Conservation (phyloP, 2,329 filamentous ascomycete genomes). For the Neonectria magnoliae region DNA sequence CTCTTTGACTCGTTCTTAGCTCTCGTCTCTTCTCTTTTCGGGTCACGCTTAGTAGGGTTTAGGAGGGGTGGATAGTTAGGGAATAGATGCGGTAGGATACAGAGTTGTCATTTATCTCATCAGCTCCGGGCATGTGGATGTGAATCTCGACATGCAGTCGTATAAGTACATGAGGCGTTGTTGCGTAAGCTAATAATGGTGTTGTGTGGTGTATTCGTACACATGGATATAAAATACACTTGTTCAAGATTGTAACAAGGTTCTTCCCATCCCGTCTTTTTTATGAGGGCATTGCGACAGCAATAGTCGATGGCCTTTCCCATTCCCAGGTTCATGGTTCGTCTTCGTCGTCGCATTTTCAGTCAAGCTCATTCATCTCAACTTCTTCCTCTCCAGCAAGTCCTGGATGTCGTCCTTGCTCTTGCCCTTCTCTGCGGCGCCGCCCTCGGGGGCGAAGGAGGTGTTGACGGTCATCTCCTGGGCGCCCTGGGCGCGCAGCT, state of each 20-base stretch:
- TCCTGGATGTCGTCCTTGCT: slow-evolving; percentile 52
- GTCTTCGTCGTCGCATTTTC: background rate
- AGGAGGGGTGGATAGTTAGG: slow-evolving; percentile 30
- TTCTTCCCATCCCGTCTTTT: background rate
- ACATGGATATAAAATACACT: slow-evolving; percentile 22
- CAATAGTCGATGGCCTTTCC: background rate
- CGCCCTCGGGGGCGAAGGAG: slow-evolving; percentile 50
- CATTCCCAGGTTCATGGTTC: background rate
- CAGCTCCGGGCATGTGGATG: background rate
- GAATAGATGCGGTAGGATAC: slow-evolving; percentile 42
- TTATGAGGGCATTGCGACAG: background rate
- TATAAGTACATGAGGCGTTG: slow-evolving; percentile 15
- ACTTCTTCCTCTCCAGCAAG: slow-evolving; percentile 51
- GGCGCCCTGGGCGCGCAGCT: slow-evolving; percentile 78
- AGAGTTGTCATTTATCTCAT: slow-evolving; percentile 29
- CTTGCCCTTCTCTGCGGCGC: slow-evolving; percentile 43
- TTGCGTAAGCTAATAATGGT: slow-evolving; percentile 16
- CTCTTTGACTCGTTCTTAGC: slow-evolving; percentile 29
- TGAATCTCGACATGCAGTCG: slow-evolving; percentile 8
- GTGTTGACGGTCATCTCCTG: slow-evolving; percentile 62
- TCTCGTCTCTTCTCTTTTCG: slow-evolving; percentile 34
- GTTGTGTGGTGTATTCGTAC: slow-evolving; percentile 18
- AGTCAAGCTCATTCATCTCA: slow-evolving; percentile 26
- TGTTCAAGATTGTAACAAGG: slow-evolving; percentile 5
- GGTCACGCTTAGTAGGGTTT: slow-evolving; percentile 30